A percentile compares a stretch with the other conserved stretches of the same genome.
Evolutionary conservation across 208 protist genomes (phyloP).

Genomic region (Strigomonas galati): DNA sequence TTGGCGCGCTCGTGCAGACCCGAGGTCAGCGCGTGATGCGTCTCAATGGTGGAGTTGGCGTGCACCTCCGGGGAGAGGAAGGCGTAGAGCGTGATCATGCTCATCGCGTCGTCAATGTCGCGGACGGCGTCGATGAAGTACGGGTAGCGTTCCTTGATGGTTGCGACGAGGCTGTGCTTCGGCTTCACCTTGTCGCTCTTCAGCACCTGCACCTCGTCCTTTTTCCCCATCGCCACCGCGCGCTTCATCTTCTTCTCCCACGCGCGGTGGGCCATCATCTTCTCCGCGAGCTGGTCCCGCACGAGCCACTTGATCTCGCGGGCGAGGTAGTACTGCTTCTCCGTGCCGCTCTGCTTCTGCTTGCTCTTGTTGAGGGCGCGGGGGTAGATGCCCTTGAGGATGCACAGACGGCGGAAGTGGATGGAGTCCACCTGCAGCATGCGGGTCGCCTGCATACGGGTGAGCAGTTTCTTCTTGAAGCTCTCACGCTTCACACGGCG

Average conservation of each 20-base stretch:
- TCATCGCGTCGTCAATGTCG: slow-evolving; percentile 97
- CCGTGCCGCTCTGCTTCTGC: slow-evolving; percentile 91
- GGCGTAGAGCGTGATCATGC: slow-evolving; percentile 95
- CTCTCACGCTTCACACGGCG: slow-evolving; percentile 89
- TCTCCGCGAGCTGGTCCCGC: slow-evolving; percentile 95
- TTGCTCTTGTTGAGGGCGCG: slow-evolving; percentile 94
- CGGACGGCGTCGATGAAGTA: slow-evolving; percentile 96
- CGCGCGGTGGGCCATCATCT: slow-evolving; percentile 93
- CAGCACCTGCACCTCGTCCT: slow-evolving; percentile 67
- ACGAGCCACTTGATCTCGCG: slow-evolving; percentile 98
- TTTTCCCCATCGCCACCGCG: slow-evolving; percentile 69
- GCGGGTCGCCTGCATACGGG: slow-evolving; percentile 89
- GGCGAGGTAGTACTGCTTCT: slow-evolving; percentile 98
- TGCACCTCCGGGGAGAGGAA: slow-evolving; percentile 78
- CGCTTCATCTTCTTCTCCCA: slow-evolving; percentile 94
- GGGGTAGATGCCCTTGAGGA: slow-evolving; percentile 99
- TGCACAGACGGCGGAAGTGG: slow-evolving; percentile 96
- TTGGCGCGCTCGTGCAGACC: slow-evolving; percentile 73
- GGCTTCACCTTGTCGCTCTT: slow-evolving; percentile 73
- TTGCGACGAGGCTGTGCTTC: slow-evolving; percentile 90
- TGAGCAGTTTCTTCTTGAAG: slow-evolving; percentile 93
- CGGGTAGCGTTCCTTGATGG: slow-evolving; percentile 97
- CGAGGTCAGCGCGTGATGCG: slow-evolving; percentile 75
- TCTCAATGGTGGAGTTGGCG: slow-evolving; percentile 71
- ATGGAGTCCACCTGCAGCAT: slow-evolving; percentile 92